A percentile compares a stretch with the other conserved stretches of the same genome.
These are phyloP conservation scores for Talaromyces liani DNA, from an alignment of 495 filamentous ascomycete species.

Conservation along the genomic window DNA sequence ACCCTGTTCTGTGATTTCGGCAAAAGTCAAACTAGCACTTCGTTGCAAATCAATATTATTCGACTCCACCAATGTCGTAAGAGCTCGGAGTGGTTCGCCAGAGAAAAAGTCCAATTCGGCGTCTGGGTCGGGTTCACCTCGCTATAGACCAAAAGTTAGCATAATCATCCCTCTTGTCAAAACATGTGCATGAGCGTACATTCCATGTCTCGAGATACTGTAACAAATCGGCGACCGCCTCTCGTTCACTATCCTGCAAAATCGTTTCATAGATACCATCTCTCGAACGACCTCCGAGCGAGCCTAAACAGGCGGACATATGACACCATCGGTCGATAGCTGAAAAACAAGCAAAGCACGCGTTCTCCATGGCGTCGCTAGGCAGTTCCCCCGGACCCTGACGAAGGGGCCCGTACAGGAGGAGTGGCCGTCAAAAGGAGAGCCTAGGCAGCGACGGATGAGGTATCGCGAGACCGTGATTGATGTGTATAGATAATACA, in stretches of 20 bases:
- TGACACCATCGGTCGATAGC: conserved; percentile 41
- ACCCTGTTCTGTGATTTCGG: conserved; percentile 98
- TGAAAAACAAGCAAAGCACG: conserved; percentile 38
- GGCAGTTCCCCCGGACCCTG: conserved; percentile 18
- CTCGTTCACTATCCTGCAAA: conserved; percentile 90
- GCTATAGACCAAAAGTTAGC: conserved; percentile 41
- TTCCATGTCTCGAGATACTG: conserved; percentile 78
- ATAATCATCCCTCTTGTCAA: background rate
- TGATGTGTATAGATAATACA: background rate
- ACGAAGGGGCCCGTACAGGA: conserved; percentile 25
- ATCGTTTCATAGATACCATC: conserved; percentile 95
- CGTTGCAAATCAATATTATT: conserved; percentile 98
- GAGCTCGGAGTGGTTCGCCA: conserved; percentile 87
- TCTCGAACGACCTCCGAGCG: conserved; percentile 66
- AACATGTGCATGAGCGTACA: conserved; percentile 41
- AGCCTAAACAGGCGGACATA: conserved; percentile 38
- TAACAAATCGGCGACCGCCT: conserved; percentile 92
- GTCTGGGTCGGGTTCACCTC: conserved; percentile 69
- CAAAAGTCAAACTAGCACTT: conserved; percentile 96
- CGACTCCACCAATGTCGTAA: conserved; percentile 94
- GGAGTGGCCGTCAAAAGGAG: conserved; percentile 16
- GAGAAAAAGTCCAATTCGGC: conserved; percentile 84
- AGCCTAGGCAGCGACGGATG: background rate
- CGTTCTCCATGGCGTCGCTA: conserved; percentile 37
- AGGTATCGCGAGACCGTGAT: background rate